These are phyloP conservation scores for Chaetomiaceae sp. DNA, from an alignment of 2,329 filamentous ascomycete genomes.

Conservation along the genomic window DNA sequence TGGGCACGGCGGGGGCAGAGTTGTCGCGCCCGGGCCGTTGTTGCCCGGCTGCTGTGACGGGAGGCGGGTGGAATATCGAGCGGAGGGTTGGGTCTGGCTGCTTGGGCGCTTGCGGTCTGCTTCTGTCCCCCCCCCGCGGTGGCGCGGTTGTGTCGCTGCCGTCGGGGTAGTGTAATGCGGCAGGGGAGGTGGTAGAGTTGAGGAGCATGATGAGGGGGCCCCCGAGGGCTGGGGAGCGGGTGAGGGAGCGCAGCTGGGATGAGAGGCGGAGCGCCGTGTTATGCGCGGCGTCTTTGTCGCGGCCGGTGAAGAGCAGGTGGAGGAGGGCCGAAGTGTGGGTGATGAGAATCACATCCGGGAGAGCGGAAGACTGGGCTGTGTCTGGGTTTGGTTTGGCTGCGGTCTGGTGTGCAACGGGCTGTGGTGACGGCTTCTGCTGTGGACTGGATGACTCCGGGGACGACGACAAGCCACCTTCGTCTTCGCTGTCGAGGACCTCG, in stretches of 20 bases:
- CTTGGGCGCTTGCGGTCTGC: constrained; percentile 2
- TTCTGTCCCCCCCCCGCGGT: not conserved
- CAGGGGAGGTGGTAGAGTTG: constrained; percentile 44
- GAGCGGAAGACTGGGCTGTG: not conserved
- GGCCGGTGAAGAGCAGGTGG: constrained; percentile 47
- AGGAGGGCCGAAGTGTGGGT: constrained; percentile 53
- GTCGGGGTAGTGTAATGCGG: not conserved
- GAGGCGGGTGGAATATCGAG: constrained; percentile 46
- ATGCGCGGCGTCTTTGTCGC: constrained; percentile 46
- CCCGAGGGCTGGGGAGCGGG: constrained; percentile 35
- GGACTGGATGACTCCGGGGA: constrained; percentile 6
- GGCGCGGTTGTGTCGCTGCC: not conserved
- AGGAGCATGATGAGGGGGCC: constrained; percentile 51
- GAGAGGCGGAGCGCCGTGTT: constrained; percentile 45
- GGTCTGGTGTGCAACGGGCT: too few relatives aligned
- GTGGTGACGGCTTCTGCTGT: too few relatives aligned
- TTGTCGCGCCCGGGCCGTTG: not conserved
- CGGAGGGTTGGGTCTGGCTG: constrained; percentile 43
- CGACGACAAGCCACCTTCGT: constrained; percentile 34
- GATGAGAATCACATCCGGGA: constrained; percentile 48
- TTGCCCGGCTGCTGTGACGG: constrained; percentile 3
- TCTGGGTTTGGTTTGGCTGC: not conserved
- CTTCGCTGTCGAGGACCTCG: constrained; percentile 39
- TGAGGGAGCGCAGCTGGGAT: constrained; percentile 42
- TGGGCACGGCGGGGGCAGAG: constrained; percentile 23